A percentile compares a stretch with the other conserved stretches of the same genome.
These are phyloP conservation scores for Sporobolomyces phaffii DNA, from an alignment of 768 basidiomycete genomes.

Conservation along the genomic window DNA sequence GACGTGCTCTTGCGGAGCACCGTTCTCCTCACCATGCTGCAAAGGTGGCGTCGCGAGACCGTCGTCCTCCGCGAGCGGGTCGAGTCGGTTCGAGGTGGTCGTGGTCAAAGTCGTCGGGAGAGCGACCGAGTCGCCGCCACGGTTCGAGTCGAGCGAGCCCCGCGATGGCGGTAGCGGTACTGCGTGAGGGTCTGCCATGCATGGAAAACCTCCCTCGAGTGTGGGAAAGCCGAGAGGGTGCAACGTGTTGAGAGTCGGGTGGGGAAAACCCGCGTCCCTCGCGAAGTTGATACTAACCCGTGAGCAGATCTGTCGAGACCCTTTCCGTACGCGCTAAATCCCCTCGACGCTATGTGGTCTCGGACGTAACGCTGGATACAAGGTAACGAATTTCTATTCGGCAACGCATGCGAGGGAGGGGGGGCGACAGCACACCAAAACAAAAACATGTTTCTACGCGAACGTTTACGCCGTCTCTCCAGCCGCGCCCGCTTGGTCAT, in stretches of 20 bases:
- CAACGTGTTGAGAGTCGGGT: background rate
- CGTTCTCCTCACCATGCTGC: background rate
- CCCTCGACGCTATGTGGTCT: too few species aligned
- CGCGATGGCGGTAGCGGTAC: constrained; percentile 30
- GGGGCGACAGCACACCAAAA: too few species aligned
- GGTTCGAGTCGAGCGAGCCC: constrained; percentile 28
- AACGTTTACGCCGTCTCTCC: too few species aligned
- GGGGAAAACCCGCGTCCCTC: too few species aligned
- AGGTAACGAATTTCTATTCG: too few species aligned
- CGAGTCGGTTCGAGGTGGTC: constrained; percentile 1
- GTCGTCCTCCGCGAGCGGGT: background rate
- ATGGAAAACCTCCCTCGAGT: background rate
- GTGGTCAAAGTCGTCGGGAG: background rate
- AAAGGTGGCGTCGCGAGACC: background rate
- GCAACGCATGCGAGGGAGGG: too few species aligned
- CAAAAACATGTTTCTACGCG: too few species aligned
- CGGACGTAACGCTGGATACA: too few species aligned
- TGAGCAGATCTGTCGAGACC: too few species aligned
- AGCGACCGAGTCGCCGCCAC: background rate
- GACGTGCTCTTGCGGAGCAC: too few species aligned
- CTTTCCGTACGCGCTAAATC: too few species aligned
- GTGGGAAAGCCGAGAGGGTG: background rate
- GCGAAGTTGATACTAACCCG: too few species aligned
- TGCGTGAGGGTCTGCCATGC: constrained; percentile 14
- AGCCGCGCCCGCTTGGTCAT: background rate